Conservation (phyloP, 768 basidiomycete species). For the Hortiboletus campestris region DNA sequence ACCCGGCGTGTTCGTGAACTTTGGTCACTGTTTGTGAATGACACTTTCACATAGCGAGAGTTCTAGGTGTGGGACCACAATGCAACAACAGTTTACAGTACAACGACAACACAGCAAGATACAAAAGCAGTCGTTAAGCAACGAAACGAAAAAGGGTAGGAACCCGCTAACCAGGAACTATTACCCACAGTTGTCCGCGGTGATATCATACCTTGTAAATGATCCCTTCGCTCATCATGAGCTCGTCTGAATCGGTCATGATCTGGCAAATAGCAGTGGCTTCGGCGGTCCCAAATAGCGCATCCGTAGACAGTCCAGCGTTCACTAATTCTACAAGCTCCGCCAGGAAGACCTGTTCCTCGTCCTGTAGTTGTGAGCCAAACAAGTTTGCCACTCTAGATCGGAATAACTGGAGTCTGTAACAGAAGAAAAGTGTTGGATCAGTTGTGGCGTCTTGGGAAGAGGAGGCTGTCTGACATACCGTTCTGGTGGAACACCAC, state of each 20-base stretch:
- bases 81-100: not conserved
- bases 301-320: conserved; percentile 61
- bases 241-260: conserved; percentile 71
- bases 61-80: not conserved
- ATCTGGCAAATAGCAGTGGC: conserved; percentile 66
- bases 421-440: not conserved
- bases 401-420: conserved; percentile 79
- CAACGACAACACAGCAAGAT: not conserved
- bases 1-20: not conserved
- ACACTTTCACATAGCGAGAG: not conserved
- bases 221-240: conserved; percentile 86
- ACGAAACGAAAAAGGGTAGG: not conserved
- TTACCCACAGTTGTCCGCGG: not conserved
- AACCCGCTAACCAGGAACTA: not conserved
- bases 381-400: conserved; percentile 71
- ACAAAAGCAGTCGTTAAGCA: conserved; percentile 4
- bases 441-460: not conserved
- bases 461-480: conserved; percentile 34
- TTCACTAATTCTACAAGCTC: conserved; percentile 76
- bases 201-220: conserved; percentile 72
- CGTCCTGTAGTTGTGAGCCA: conserved; percentile 63
- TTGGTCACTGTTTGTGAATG: not conserved
- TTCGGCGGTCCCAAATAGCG: conserved; percentile 79
- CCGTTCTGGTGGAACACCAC: conserved; percentile 56
- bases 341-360: conserved; percentile 71